Evolutionary conservation across 371 early-diverging fungal genomes (phyloP).

Genomic region (Mucor mucedo): DNA sequence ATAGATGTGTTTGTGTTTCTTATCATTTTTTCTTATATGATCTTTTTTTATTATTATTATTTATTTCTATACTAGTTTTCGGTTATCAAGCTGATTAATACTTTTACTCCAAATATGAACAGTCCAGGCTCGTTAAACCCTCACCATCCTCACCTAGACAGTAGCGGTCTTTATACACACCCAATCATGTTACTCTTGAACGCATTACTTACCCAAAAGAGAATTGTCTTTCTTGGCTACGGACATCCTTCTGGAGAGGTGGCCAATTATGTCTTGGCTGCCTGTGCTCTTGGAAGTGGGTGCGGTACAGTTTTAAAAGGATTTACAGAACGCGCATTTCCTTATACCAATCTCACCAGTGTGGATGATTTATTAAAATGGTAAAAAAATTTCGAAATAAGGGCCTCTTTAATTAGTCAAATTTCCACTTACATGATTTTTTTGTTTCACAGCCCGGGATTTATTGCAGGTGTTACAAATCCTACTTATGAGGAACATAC

Average conservation of each 20-base stretch:
- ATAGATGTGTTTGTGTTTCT: neutral
- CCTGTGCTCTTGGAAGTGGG: conserved; percentile 88
- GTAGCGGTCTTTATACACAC: conserved; percentile 79
- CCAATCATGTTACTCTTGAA: conserved; percentile 87
- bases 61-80: conserved; percentile 65
- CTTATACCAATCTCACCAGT: conserved; percentile 86
- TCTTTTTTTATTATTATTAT: neutral
- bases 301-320: conserved; percentile 86
- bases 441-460: conserved; percentile 71
- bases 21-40: neutral
- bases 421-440: too few species aligned
- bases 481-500: conserved; percentile 91
- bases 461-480: conserved; percentile 96
- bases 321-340: conserved; percentile 89
- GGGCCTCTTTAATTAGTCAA: neutral
- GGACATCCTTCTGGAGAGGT: conserved; percentile 91
- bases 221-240: conserved; percentile 94
- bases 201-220: conserved; percentile 88
- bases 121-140: conserved; percentile 64
- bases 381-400: conserved; percentile 38
- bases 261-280: conserved; percentile 91
- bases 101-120: conserved; percentile 60
- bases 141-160: conserved; percentile 90
- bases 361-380: conserved; percentile 83
- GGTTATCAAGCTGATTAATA: conserved; percentile 75